phyloP scores from a whole-genome alignment of 345 rosid species.

The Raphanus sativus region DNA sequence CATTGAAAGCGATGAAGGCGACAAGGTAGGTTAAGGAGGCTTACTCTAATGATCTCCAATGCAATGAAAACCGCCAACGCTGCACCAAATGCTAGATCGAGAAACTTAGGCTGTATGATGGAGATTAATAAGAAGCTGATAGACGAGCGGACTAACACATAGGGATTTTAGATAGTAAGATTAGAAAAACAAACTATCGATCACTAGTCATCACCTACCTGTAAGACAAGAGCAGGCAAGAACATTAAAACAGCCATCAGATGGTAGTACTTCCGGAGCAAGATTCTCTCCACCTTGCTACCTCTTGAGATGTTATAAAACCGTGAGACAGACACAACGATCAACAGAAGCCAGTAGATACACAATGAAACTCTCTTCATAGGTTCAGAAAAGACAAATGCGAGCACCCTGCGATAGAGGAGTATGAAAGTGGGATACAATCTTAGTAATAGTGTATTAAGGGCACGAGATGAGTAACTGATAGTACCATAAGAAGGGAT shows the following conservation, averaged over 20 bases:
- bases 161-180: not conserved
- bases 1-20: not conserved
- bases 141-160: not conserved
- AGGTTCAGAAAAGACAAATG: slow-evolving; percentile 75
- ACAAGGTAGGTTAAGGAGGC: slow-evolving; percentile 22
- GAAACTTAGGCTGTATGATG: slow-evolving; percentile 79
- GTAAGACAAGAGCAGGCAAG: slow-evolving; percentile 89
- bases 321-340: slow-evolving; percentile 63
- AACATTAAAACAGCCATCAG: slow-evolving; percentile 96
- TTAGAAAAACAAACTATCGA: not conserved
- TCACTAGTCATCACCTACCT: slow-evolving; percentile 58
- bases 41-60: slow-evolving; percentile 87
- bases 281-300: slow-evolving; percentile 91
- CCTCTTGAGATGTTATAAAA: slow-evolving; percentile 82
- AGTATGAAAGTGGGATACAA: slow-evolving; percentile 28
- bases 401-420: slow-evolving; percentile 59
- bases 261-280: slow-evolving; percentile 95
- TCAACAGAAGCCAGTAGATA: slow-evolving; percentile 70
- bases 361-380: slow-evolving; percentile 74
- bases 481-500: slow-evolving; percentile 78
- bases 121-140: not conserved
- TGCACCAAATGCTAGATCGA: slow-evolving; percentile 93
- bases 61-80: slow-evolving; percentile 80
- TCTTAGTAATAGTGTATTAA: not conserved
- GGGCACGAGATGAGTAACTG: not conserved